phyloP scores from a whole-genome alignment of 2,329 filamentous ascomycete genomes.

The Chrysoporthe cubensis region DNA sequence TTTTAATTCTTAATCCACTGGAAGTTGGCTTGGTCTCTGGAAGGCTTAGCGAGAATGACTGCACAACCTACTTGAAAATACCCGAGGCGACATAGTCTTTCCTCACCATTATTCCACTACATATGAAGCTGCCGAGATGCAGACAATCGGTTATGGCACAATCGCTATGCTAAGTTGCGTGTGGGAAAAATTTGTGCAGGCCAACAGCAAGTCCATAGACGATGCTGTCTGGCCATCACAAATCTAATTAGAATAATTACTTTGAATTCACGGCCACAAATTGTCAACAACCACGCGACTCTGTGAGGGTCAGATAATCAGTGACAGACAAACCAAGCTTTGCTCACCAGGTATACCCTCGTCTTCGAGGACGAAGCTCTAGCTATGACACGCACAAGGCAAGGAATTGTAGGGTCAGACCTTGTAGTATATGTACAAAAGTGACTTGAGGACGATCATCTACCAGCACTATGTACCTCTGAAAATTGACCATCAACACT shows the following conservation, averaged over 20 bases:
- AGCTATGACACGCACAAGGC: not conserved
- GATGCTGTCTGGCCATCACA: not conserved
- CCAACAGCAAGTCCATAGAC: not conserved
- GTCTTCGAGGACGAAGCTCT: not conserved
- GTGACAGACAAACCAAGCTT: no score
- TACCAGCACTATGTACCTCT: not conserved
- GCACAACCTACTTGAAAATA: not conserved
- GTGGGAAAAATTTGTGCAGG: not conserved
- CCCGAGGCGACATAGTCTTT: not conserved
- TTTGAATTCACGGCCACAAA: no score
- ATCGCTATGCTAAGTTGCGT: not conserved
- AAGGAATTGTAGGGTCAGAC: not conserved
- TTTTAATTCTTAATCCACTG: not conserved
- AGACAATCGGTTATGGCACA: no score
- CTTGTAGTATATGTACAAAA: not conserved
- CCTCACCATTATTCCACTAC: no score
- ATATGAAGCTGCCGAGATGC: no score
- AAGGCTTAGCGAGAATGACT: not conserved
- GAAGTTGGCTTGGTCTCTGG: not conserved
- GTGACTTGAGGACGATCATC: not conserved
- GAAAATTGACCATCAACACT: not conserved
- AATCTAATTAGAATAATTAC: no score
- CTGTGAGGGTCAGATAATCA: no score
- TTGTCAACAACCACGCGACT: no score
- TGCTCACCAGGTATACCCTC: no score